Evolutionary conservation across 2,329 filamentous ascomycete species (phyloP).

Genomic region (Aspergillus fumigatiaffinis): DNA sequence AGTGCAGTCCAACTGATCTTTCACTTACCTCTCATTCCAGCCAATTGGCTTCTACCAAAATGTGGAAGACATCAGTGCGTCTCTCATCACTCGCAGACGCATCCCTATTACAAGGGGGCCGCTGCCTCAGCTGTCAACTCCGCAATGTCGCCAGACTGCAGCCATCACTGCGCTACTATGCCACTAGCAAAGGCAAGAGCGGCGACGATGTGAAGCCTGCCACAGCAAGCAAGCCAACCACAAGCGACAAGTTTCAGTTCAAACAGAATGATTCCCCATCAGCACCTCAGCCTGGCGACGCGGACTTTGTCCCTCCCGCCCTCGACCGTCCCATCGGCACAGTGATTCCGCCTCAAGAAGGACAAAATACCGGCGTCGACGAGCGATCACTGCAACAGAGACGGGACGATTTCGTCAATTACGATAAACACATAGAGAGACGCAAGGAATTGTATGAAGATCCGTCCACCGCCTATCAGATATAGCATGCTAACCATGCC

Average conservation of each 20-base stretch:
- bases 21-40: background rate
- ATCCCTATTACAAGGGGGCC: slow-evolving; percentile 22
- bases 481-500: slow-evolving; percentile 5
- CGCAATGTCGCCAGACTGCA: slow-evolving; percentile 22
- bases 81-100: slow-evolving; percentile 18
- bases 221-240: slow-evolving; percentile 4
- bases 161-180: slow-evolving; percentile 26
- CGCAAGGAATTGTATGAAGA: slow-evolving; percentile 66
- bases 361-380: slow-evolving; percentile 80
- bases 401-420: slow-evolving; percentile 76
- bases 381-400: slow-evolving; percentile 62
- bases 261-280: slow-evolving; percentile 24
- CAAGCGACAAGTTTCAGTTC: slow-evolving; percentile 21
- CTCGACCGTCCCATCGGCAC: slow-evolving; percentile 78
- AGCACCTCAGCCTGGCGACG: slow-evolving; percentile 26
- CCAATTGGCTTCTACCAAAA: slow-evolving; percentile 10
- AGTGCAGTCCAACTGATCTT: background rate
- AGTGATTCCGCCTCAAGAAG: slow-evolving; percentile 64
- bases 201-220: slow-evolving; percentile 6
- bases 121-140: slow-evolving; percentile 35
- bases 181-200: slow-evolving; percentile 18
- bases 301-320: slow-evolving; percentile 50
- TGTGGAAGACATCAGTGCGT: slow-evolving; percentile 28
- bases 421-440: slow-evolving; percentile 75
- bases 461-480: background rate